Evolutionary conservation across 768 basidiomycete species (phyloP), one percentile per base, ranked within the genome.

Genomic region (Rhizopogon roseolus): DNA sequence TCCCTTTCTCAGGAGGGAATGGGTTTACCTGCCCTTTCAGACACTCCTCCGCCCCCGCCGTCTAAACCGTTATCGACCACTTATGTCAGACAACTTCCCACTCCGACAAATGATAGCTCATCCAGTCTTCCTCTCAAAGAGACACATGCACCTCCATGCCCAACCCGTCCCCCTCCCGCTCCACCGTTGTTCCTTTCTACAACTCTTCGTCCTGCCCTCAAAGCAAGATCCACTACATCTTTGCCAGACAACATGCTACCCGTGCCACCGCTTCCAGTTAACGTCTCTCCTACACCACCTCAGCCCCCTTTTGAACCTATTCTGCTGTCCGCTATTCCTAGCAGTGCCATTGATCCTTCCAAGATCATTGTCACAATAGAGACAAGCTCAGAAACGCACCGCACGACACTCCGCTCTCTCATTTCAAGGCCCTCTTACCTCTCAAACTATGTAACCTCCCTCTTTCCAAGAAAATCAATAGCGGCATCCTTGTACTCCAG

Each of bases 321-420:
- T 50, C 77, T 91, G 5, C 65, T 93, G 29, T 85, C 86, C 1
- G 69, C 81, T 19, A 67, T 76, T 1, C 84, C 85, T 9, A 66
- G 71, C 5, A 65, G 71, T 40, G 62, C 64, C 6, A 62, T 81
- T 10, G 83, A 90, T 59, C 77, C 78, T 9, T 77, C 80, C 9
- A 82, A 82, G 59, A 70, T 84, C 34, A 81, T 92, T 48, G 77
- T 93, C 46, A 81, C 82, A 3, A 59, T 93, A 43, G 90, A 93
- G 68, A 90, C 90, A 14, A 83, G 81, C 58, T 88, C 88, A 0
- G 62, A 72, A 29, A 82, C 83, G 0, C 78, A 81, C 62, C 79
- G 80, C 54, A 89, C 89, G 4, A 86, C 85, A 0, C 66, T 90
- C 50, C 72, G 73, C 17, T 88, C 90, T 4, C 66, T 93, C 43